Percentiles rank a stretch among this genome's conserved stretches.
Conservation (phyloP, 2,329 filamentous ascomycete genomes). For the Phialophora chinensis region DNA sequence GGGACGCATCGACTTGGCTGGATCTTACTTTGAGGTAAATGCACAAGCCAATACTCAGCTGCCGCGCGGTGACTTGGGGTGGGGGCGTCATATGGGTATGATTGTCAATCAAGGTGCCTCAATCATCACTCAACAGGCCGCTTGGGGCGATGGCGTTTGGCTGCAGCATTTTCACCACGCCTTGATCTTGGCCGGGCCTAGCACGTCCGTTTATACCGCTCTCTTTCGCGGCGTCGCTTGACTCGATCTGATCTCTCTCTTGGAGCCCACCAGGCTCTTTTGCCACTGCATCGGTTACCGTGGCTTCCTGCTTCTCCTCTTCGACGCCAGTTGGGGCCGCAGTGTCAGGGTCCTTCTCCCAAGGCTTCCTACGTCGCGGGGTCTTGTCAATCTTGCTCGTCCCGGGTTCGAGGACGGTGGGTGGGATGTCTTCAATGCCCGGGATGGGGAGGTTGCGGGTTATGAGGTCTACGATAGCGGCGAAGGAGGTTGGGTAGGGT, state of each 20-base stretch:
- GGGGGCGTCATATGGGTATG: background rate
- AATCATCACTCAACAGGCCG: slow-evolving; percentile 35
- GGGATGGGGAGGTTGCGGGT: slow-evolving; percentile 82
- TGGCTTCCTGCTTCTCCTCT: slow-evolving; percentile 3
- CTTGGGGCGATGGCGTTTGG: slow-evolving; percentile 39
- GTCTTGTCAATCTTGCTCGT: slow-evolving; percentile 46
- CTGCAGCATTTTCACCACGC: slow-evolving; percentile 39
- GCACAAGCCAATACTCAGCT: background rate
- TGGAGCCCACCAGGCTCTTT: background rate
- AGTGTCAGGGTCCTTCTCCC: slow-evolving; percentile 69
- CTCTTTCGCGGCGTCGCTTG: background rate
- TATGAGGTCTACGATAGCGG: slow-evolving; percentile 83
- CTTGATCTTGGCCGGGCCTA: slow-evolving; percentile 31
- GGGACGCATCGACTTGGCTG: background rate
- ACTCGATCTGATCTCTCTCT: background rate
- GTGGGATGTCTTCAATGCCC: slow-evolving; percentile 84
- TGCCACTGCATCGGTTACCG: background rate
- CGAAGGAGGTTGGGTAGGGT: slow-evolving; percentile 80
- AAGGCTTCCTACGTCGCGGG: slow-evolving; percentile 70
- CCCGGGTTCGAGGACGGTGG: slow-evolving; percentile 69
- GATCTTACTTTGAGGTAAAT: background rate
- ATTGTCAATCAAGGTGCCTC: slow-evolving; percentile 10
- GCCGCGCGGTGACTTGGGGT: background rate
- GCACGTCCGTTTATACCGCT: slow-evolving; percentile 30
- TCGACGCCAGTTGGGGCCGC: background rate